Evolutionary conservation across 2,329 filamentous ascomycete genomes (phyloP), one percentile per base, ranked within the genome.

Genomic region (Magnaporthiopsis incrustans): DNA sequence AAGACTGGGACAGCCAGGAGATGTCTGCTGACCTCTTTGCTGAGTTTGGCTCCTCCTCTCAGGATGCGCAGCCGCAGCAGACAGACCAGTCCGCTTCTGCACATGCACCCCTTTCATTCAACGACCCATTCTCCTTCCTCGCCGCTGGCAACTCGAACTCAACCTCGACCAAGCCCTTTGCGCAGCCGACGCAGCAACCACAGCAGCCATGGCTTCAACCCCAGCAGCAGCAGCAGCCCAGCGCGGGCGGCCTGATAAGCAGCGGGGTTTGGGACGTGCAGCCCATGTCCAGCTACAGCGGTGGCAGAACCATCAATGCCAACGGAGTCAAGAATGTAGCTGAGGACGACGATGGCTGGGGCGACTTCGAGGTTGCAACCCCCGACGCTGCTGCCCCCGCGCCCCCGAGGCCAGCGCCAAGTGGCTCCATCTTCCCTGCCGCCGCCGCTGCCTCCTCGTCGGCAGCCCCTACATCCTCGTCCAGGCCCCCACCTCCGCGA

Each of bases 1-100:
- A 22, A 25, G 44, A 53, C 22, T 18, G 44, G 44, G 18, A 53
- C 8, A 53, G 11, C 22, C 14, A 22, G 44, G 22, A 53, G 44
- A 89, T 88, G 85, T 89, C 86, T 69, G 84, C 85, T 67, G 85
- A 88, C 73, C 81, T 89, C 65, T 85, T 88, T 70, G 85, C 85
- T 64, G 83, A 85, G 68, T 87, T 89, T 69, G 84, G 82, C 70
- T 78, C 76, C 69, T 76, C 79, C 66, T 67, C 73, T 59, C 68
- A 68, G 22, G 70, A 74, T 60, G 67, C 69, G 38, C 62, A 67
- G n/a, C 67, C 67, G 32, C 70, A 70, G 53, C 64, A 66, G 35
- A 65, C 57, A 35, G 63, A 65, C 38, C 60, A 61, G 61, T 50
- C 22, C 8, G 35, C 33, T 15, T 61, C 53, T 61, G 66, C 27